phyloP scores from a whole-genome alignment of 768 basidiomycete species.

The Naematelia encephala region DNA sequence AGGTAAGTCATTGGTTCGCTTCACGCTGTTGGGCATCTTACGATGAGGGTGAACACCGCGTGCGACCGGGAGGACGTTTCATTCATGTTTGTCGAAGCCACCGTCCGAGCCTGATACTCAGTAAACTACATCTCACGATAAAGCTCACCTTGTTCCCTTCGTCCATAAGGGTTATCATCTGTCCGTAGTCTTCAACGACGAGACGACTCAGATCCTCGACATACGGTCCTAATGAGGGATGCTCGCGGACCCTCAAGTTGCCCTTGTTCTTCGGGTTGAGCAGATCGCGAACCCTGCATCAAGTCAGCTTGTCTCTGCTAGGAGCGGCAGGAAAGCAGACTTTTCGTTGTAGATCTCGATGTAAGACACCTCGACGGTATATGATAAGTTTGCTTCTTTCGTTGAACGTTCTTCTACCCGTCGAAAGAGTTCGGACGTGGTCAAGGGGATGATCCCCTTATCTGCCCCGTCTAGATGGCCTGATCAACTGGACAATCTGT shows the following conservation, averaged over 20 bases:
- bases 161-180: constrained; percentile 99
- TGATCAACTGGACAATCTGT: constrained; percentile 1
- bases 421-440: constrained; percentile 85
- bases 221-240: constrained; percentile 83
- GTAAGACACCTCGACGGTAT: constrained; percentile 96
- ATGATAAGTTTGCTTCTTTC: constrained; percentile 66
- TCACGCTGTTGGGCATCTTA: constrained; percentile 10
- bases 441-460: constrained; percentile 96
- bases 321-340: constrained; percentile 5
- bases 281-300: constrained; percentile 82
- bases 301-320: constrained; percentile 1
- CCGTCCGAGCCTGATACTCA: constrained; percentile 68
- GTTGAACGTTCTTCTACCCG: constrained; percentile 68
- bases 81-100: constrained; percentile 99
- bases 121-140: background rate
- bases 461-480: constrained; percentile 70
- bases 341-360: constrained; percentile 63
- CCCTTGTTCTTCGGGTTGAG: constrained; percentile 96
- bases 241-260: constrained; percentile 93
- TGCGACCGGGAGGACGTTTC: constrained; percentile 98
- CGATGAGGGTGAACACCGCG: constrained; percentile 85
- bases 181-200: constrained; percentile 82
- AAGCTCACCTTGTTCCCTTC: constrained; percentile 79
- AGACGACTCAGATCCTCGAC: constrained; percentile 96
- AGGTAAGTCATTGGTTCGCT: background rate